phyloP scores from a whole-genome alignment of 2,329 filamentous ascomycete genomes.

The Hypoxylon sp. region DNA sequence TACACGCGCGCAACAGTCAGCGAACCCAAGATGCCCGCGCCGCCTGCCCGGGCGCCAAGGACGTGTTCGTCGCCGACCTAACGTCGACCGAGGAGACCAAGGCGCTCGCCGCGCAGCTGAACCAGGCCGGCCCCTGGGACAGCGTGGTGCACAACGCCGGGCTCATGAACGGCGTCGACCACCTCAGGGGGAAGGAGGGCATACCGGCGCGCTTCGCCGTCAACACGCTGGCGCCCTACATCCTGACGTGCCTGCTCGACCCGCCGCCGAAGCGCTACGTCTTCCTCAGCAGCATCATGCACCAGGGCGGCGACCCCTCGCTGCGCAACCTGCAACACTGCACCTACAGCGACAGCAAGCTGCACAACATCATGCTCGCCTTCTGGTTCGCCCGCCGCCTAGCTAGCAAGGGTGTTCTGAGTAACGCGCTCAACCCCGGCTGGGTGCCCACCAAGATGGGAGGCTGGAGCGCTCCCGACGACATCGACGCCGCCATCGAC shows the following conservation, averaged over 20 bases:
- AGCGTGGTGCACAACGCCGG: slow-evolving; percentile 67
- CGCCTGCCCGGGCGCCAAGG: slow-evolving; percentile 58
- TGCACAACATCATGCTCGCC: slow-evolving; percentile 63
- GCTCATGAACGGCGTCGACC: slow-evolving; percentile 51
- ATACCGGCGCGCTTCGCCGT: slow-evolving; percentile 60
- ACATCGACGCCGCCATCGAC: slow-evolving; percentile 49
- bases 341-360: slow-evolving; percentile 61
- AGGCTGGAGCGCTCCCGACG: slow-evolving; percentile 55
- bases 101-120: slow-evolving; percentile 58
- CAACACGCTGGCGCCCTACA: slow-evolving; percentile 65
- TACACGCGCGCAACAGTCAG: slow-evolving; percentile 64
- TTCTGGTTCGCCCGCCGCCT: slow-evolving; percentile 60
- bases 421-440: slow-evolving; percentile 59
- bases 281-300: slow-evolving; percentile 60
- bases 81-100: slow-evolving; percentile 59
- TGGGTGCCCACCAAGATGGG: slow-evolving; percentile 66
- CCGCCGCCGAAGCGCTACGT: slow-evolving; percentile 57
- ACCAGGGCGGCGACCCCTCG: slow-evolving; percentile 54
- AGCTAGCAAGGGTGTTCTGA: slow-evolving; percentile 49
- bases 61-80: slow-evolving; percentile 61
- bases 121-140: slow-evolving; percentile 56
- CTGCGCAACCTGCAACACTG: slow-evolving; percentile 48
- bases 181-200: slow-evolving; percentile 45
- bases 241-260: slow-evolving; percentile 60
- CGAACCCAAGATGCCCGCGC: slow-evolving; percentile 58